Evolutionary conservation across 495 filamentous ascomycete genomes (phyloP).

Genomic region (Daldinia bambusicola): DNA sequence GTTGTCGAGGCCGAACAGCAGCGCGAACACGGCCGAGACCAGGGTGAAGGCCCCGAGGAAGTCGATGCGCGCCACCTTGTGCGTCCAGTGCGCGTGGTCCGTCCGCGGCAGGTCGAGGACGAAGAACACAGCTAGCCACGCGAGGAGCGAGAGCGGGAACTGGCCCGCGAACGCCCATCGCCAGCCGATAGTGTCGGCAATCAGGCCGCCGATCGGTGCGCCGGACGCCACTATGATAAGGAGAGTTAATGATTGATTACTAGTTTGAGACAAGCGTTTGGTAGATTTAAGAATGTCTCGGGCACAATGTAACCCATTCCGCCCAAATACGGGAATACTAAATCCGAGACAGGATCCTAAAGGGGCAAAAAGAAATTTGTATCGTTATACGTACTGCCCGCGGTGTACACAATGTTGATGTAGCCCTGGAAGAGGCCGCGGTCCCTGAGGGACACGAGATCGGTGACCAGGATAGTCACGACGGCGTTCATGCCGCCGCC

Average conservation of each 20-base stretch:
- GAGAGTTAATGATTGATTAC: not conserved
- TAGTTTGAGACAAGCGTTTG: not conserved
- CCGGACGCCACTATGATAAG: conserved; percentile 62
- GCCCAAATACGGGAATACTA: not conserved
- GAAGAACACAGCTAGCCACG: conserved; percentile 70
- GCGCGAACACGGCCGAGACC: conserved; percentile 73
- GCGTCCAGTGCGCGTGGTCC: conserved; percentile 56
- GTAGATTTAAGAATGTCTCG: not conserved
- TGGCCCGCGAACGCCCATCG: conserved; percentile 83
- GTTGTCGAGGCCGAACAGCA: conserved; percentile 80
- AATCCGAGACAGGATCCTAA: not conserved
- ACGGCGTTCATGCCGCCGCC: conserved; percentile 89
- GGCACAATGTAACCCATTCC: not conserved
- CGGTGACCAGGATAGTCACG: conserved; percentile 79
- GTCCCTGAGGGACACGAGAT: conserved; percentile 80
- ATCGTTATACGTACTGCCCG: conserved; percentile 55
- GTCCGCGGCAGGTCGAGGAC: conserved; percentile 69
- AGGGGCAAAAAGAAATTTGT: not conserved
- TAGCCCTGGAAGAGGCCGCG: conserved; percentile 85
- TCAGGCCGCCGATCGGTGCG: conserved; percentile 78
- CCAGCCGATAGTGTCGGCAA: conserved; percentile 84
- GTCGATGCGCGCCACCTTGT: conserved; percentile 76
- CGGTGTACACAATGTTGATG: conserved; percentile 80
- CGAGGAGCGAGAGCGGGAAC: conserved; percentile 73
- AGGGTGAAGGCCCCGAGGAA: conserved; percentile 79